These are phyloP conservation scores for Puccinia coronata DNA, from an alignment of 1,284 basidiomycete genomes.

Conservation along the genomic window DNA sequence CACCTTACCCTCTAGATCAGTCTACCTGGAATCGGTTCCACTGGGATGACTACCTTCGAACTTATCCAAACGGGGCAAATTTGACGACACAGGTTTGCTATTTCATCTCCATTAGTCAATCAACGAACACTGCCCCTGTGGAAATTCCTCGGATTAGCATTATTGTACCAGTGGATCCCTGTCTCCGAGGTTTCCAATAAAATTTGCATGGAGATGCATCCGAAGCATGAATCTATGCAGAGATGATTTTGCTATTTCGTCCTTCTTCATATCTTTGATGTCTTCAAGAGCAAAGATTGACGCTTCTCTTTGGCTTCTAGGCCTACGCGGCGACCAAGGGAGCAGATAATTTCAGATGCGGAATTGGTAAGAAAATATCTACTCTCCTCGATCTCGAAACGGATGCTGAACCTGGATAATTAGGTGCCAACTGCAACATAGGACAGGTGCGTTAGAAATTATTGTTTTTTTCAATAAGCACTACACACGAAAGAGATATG, in stretches of 20 bases:
- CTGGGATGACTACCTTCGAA: slow-evolving; percentile 40
- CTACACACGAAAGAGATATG: neutral
- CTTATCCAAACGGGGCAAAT: slow-evolving; percentile 28
- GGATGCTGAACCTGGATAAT: neutral
- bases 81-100: slow-evolving; percentile 23
- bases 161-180: neutral
- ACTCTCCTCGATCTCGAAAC: neutral
- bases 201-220: neutral
- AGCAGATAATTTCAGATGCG: slow-evolving; percentile 41
- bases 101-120: slow-evolving; percentile 7
- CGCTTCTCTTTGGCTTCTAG: neutral
- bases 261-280: neutral
- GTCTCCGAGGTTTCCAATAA: neutral
- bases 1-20: slow-evolving; percentile 30
- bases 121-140: neutral
- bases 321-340: slow-evolving; percentile 36
- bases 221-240: neutral
- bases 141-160: neutral
- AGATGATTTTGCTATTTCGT: too few species aligned
- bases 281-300: neutral
- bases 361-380: slow-evolving; percentile 33
- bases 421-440: slow-evolving; percentile 40
- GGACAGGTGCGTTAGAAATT: slow-evolving; percentile 33
- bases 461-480: neutral
- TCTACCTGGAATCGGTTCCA: slow-evolving; percentile 35